Conservation (phyloP, 2,329 filamentous ascomycete species). For the Ophiocordyceps robertsii region DNA sequence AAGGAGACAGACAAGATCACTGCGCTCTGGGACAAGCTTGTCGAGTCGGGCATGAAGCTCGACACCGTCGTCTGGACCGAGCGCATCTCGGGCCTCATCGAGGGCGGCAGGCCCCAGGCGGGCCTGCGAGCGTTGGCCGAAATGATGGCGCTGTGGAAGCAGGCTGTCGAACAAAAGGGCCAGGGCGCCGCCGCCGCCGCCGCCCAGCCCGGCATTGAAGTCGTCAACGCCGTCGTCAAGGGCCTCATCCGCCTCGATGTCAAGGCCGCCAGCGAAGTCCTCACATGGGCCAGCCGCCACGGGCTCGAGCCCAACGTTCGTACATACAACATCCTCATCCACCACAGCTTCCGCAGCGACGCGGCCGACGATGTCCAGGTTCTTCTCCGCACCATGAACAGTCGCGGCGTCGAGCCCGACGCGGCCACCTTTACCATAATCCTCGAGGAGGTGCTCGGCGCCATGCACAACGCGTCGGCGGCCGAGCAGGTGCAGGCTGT, state of each 20-base stretch:
- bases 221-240: constrained; percentile 58
- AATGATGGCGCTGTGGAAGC: constrained; percentile 49
- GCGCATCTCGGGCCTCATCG: constrained; percentile 52
- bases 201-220: constrained; percentile 46
- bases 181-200: constrained; percentile 19
- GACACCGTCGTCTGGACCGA: constrained; percentile 58
- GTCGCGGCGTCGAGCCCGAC: constrained; percentile 41
- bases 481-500: constrained; percentile 40
- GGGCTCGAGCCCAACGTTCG: constrained; percentile 42
- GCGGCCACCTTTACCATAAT: constrained; percentile 62
- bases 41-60: constrained; percentile 40
- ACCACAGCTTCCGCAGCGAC: constrained; percentile 38
- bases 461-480: constrained; percentile 22
- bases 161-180: constrained; percentile 15
- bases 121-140: constrained; percentile 53
- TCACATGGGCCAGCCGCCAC: constrained; percentile 44
- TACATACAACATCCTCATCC: constrained; percentile 59
- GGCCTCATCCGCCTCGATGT: constrained; percentile 42
- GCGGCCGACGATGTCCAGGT: constrained; percentile 31
- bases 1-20: constrained; percentile 47
- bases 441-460: constrained; percentile 42
- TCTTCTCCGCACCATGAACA: constrained; percentile 47
- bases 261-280: constrained; percentile 35
- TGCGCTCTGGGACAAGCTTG: constrained; percentile 53
- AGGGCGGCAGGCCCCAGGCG: constrained; percentile 33